phyloP scores from a whole-genome alignment of 1,139 yeast genomes.

The Pichia sp. region DNA sequence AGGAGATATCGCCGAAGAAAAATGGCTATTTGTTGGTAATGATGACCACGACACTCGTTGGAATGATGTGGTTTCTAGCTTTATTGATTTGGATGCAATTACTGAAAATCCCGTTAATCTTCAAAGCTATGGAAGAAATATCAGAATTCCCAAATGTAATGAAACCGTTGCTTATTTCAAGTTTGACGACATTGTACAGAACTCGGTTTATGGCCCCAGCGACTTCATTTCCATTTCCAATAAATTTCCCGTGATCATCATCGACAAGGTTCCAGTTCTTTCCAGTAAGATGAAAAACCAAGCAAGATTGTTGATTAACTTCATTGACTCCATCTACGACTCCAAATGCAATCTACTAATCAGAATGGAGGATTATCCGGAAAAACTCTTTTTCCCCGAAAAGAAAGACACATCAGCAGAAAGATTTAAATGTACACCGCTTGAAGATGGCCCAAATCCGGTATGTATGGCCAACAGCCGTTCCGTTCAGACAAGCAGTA shows the following conservation, averaged over 20 bases:
- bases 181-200: slow-evolving; percentile 49
- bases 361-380: slow-evolving; percentile 41
- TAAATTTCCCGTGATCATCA: slow-evolving; percentile 43
- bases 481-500: neutral
- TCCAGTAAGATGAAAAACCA: slow-evolving; percentile 55
- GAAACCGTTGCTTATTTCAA: slow-evolving; percentile 40
- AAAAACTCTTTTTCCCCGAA: slow-evolving; percentile 54
- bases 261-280: slow-evolving; percentile 57
- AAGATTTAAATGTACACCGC: slow-evolving; percentile 15
- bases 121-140: slow-evolving; percentile 47
- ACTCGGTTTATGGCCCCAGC: slow-evolving; percentile 48
- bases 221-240: slow-evolving; percentile 67
- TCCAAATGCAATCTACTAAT: slow-evolving; percentile 51
- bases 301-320: slow-evolving; percentile 58
- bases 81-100: slow-evolving; percentile 19
- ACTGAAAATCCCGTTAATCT: slow-evolving; percentile 26
- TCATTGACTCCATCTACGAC: slow-evolving; percentile 64
- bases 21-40: slow-evolving; percentile 29
- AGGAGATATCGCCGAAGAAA: slow-evolving; percentile 16
- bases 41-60: slow-evolving; percentile 29
- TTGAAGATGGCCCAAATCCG: slow-evolving; percentile 14
- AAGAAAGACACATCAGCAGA: slow-evolving; percentile 1
- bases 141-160: slow-evolving; percentile 34
- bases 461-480: slow-evolving; percentile 4
- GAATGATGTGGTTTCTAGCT: slow-evolving; percentile 25